Conservation (phyloP, 73 alveolate species). For the Loxodes magnus region DNA sequence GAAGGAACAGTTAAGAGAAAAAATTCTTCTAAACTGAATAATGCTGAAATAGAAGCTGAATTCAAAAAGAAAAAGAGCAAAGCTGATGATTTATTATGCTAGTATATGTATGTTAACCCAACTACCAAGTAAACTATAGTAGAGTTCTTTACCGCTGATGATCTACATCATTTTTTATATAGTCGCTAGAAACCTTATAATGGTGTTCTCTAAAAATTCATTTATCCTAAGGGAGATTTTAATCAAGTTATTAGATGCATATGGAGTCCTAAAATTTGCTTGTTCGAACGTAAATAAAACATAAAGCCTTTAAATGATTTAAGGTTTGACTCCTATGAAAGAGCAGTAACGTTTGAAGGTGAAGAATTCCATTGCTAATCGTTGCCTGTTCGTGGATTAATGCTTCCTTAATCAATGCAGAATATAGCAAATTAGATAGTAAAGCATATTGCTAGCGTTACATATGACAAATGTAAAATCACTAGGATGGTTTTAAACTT, state of each 20-base stretch:
- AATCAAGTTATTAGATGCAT: constrained; percentile 55
- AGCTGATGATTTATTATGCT: not conserved
- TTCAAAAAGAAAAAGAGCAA: constrained; percentile 33
- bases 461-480: constrained; percentile 56
- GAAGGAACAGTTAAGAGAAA: constrained; percentile 30
- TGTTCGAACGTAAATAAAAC: constrained; percentile 72
- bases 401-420: constrained; percentile 53
- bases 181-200: constrained; percentile 45
- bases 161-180: constrained; percentile 58
- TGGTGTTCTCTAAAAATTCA: constrained; percentile 76
- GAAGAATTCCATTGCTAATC: constrained; percentile 65
- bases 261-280: constrained; percentile 80
- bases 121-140: constrained; percentile 31
- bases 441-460: constrained; percentile 63
- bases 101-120: constrained; percentile 2
- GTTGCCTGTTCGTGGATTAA: constrained; percentile 59
- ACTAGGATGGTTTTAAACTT: constrained; percentile 77
- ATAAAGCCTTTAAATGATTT: constrained; percentile 1
- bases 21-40: constrained; percentile 34
- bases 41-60: constrained; percentile 57
- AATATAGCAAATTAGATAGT: constrained; percentile 61
- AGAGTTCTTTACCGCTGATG: constrained; percentile 36
- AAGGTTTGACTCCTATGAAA: constrained; percentile 3
- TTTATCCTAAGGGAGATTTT: constrained; percentile 66
- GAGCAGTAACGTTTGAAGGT: constrained; percentile 72